These are phyloP conservation scores for Colletotrichum cereale DNA, from an alignment of 2,329 filamentous ascomycete genomes.

Conservation along the genomic window DNA sequence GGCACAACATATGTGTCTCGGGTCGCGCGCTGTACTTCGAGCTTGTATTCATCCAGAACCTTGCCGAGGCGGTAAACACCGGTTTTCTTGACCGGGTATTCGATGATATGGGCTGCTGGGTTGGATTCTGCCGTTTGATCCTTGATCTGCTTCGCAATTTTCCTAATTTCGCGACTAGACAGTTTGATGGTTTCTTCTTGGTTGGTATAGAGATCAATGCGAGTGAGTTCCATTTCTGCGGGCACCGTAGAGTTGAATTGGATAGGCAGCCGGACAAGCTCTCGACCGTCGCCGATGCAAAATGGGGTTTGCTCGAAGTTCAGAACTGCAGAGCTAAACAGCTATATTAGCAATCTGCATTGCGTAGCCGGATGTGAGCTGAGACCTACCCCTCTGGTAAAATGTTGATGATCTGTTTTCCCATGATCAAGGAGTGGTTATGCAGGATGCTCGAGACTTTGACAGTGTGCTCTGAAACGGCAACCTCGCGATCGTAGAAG, in stretches of 20 bases:
- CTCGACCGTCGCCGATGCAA: constrained; percentile 77
- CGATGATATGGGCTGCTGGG: constrained; percentile 73
- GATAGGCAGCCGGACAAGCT: constrained; percentile 79
- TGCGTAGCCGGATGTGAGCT: neutral
- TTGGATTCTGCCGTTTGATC: constrained; percentile 74
- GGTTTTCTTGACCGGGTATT: constrained; percentile 83
- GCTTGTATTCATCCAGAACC: constrained; percentile 92
- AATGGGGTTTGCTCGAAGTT: constrained; percentile 87
- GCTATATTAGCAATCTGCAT: constrained; percentile 36
- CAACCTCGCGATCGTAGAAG: constrained; percentile 91
- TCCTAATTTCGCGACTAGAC: constrained; percentile 78
- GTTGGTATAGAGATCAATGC: constrained; percentile 85
- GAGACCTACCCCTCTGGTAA: constrained; percentile 83
- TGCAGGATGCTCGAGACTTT: constrained; percentile 89
- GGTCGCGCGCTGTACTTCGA: constrained; percentile 84
- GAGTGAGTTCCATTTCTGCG: constrained; percentile 87
- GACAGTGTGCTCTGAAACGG: constrained; percentile 93
- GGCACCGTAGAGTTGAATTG: constrained; percentile 95
- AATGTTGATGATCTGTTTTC: constrained; percentile 97
- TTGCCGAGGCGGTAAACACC: constrained; percentile 88
- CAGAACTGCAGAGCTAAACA: constrained; percentile 80
- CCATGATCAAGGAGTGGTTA: constrained; percentile 93
- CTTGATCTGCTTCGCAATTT: constrained; percentile 76
- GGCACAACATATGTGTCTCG: constrained; percentile 86
- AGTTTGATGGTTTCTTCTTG: constrained; percentile 85